A percentile compares a stretch with the other conserved stretches of the same genome.
Conservation (phyloP, 371 early-diverging fungal species). For the Rhizopus arrhizus region DNA sequence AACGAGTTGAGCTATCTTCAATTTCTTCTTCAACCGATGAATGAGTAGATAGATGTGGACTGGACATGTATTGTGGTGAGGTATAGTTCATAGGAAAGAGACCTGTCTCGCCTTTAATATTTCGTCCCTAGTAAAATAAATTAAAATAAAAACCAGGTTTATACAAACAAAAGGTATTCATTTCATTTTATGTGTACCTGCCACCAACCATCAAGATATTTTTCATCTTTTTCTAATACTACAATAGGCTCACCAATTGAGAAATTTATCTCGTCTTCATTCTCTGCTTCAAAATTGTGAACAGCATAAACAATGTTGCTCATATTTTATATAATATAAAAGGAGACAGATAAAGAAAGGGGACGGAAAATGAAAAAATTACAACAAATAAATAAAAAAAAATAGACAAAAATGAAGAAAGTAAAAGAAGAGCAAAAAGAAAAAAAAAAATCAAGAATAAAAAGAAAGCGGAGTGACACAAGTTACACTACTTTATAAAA, state of each 20-base stretch:
- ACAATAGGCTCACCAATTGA: constrained; percentile 68
- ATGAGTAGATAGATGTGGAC: constrained; percentile 22
- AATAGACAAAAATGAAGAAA: constrained; percentile 3
- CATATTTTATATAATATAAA: constrained; percentile 8
- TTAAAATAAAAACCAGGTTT: neutral
- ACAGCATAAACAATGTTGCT: constrained; percentile 64
- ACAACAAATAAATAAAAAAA: constrained; percentile 1
- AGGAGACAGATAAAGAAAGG: constrained; percentile 3
- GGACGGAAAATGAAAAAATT: neutral
- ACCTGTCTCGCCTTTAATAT: constrained; percentile 67
- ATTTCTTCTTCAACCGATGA: constrained; percentile 38
- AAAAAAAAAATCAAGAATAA: neutral
- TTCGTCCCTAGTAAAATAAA: constrained; percentile 44
- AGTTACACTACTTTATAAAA: neutral
- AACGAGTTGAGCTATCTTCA: constrained; percentile 31
- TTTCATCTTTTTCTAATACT: constrained; percentile 78
- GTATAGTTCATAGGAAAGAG: constrained; percentile 79
- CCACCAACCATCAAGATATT: constrained; percentile 87
- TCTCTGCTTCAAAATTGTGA: constrained; percentile 71
- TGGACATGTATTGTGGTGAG: constrained; percentile 26
- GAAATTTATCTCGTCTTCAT: constrained; percentile 79
- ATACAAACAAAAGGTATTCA: constrained; percentile 1
- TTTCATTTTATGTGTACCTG: constrained; percentile 49
- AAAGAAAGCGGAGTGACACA: constrained; percentile 10
- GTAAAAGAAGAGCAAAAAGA: constrained; percentile 1